Evolutionary conservation across 2,329 filamentous ascomycete species (phyloP).

Genomic region (Intubia oerlemansii): DNA sequence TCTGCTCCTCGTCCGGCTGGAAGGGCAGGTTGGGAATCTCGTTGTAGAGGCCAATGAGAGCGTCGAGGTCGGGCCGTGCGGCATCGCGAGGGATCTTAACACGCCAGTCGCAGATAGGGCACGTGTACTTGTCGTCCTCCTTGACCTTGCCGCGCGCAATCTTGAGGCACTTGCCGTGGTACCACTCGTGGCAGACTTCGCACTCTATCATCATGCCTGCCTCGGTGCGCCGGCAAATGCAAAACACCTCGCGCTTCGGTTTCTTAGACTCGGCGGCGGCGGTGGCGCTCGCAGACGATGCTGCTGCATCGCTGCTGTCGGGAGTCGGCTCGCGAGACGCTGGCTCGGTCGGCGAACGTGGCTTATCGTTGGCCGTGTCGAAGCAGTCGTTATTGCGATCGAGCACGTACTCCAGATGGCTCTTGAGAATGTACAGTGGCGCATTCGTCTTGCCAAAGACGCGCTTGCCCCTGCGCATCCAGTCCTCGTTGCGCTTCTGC

Average conservation of each 20-base stretch:
- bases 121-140: conserved; percentile 96
- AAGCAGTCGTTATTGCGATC: conserved; percentile 84
- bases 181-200: conserved; percentile 97
- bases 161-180: conserved; percentile 94
- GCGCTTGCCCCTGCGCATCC: conserved; percentile 97
- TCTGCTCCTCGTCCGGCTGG: conserved; percentile 84
- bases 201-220: conserved; percentile 99
- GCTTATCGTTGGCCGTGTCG: conserved; percentile 65
- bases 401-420: conserved; percentile 82
- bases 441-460: conserved; percentile 96
- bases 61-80: conserved; percentile 83
- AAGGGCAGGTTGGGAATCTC: conserved; percentile 70
- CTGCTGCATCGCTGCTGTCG: conserved; percentile 12
- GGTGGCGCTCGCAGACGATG: conserved; percentile 23
- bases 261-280: conserved; percentile 42
- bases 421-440: conserved; percentile 82
- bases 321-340: conserved; percentile 60
- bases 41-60: conserved; percentile 63
- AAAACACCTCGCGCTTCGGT: conserved; percentile 69
- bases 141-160: conserved; percentile 96
- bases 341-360: conserved; percentile 76
- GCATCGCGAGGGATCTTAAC: conserved; percentile 94
- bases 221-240: conserved; percentile 82
- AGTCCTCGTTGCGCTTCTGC: conserved; percentile 88
- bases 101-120: conserved; percentile 92